Percentiles rank a stretch among this genome's conserved stretches.
phyloP scores from a whole-genome alignment of 768 basidiomycete genomes.

The Leccinum disarticulatum region DNA sequence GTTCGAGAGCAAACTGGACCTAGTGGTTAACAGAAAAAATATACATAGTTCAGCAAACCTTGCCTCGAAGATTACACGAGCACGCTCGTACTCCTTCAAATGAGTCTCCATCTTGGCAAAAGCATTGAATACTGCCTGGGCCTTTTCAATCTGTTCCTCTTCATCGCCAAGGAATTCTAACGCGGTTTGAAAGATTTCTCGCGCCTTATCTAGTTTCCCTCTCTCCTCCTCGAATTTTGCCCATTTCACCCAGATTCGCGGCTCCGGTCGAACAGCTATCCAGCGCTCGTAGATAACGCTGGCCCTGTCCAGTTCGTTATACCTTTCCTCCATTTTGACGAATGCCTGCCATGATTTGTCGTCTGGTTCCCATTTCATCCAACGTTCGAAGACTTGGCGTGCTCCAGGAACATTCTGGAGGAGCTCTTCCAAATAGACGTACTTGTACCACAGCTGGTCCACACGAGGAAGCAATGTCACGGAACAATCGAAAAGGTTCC shows the following conservation, averaged over 20 bases:
- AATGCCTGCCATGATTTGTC: conserved; percentile 99
- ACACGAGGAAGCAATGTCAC: conserved; percentile 95
- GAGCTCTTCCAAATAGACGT: conserved; percentile 96
- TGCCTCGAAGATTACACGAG: conserved; percentile 96
- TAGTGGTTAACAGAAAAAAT: neutral
- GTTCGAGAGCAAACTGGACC: conserved; percentile 85
- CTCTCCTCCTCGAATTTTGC: conserved; percentile 86
- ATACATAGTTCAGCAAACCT: neutral
- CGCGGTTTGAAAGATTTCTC: conserved; percentile 89
- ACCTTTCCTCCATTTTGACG: conserved; percentile 95
- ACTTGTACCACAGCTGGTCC: conserved; percentile 99
- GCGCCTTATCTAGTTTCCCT: conserved; percentile 60
- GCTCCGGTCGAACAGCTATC: conserved; percentile 75
- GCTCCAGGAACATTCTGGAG: conserved; percentile 95
- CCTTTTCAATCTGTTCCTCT: conserved; percentile 81
- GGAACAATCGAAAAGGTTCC: conserved; percentile 95
- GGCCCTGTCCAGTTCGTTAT: conserved; percentile 87
- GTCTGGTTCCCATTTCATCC: conserved; percentile 99
- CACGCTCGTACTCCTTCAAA: conserved; percentile 94
- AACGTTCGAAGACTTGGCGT: conserved; percentile 96
- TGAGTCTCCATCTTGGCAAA: conserved; percentile 98
- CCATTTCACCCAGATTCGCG: conserved; percentile 82
- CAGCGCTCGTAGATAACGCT: conserved; percentile 92
- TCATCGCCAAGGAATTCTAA: conserved; percentile 89
- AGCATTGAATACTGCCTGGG: conserved; percentile 88